These are phyloP conservation scores for Capsella bursapastoris DNA, from an alignment of 345 rosid genomes.

Conservation along the genomic window DNA sequence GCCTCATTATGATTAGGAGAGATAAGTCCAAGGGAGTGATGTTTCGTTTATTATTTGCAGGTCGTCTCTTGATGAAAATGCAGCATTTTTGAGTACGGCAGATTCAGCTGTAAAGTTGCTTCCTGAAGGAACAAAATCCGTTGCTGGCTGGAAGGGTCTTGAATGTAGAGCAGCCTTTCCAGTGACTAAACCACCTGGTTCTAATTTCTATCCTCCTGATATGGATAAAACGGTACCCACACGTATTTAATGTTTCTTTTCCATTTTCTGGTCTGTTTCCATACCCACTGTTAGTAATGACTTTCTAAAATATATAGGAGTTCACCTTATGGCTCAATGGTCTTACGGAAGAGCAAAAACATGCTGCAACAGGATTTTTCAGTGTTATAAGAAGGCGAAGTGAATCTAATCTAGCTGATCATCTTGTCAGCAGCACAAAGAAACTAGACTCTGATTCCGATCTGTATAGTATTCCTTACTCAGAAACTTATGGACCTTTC, in stretches of 20 bases:
- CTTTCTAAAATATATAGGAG: conserved; percentile 58
- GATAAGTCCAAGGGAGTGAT: conserved; percentile 15
- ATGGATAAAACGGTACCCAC: conserved; percentile 81
- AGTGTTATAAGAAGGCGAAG: conserved; percentile 71
- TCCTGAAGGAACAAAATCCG: conserved; percentile 67
- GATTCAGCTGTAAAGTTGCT: conserved; percentile 82
- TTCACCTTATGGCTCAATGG: conserved; percentile 69
- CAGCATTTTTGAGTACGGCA: conserved; percentile 82
- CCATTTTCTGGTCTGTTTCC: background rate
- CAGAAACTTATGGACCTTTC: conserved; percentile 64
- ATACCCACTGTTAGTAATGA: conserved; percentile 1
- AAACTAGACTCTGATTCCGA: conserved; percentile 50
- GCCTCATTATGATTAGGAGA: conserved; percentile 12
- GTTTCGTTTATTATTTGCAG: conserved; percentile 49
- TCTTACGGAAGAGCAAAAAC: conserved; percentile 59
- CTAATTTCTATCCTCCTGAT: conserved; percentile 95
- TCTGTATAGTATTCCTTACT: conserved; percentile 69
- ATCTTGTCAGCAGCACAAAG: conserved; percentile 41
- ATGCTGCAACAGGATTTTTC: conserved; percentile 75
- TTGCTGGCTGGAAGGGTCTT: conserved; percentile 89
- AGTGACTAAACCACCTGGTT: conserved; percentile 78
- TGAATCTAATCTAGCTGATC: conserved; percentile 54
- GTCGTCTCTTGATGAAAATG: conserved; percentile 92
- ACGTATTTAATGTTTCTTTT: conserved; percentile 14
- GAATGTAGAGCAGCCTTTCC: conserved; percentile 90